Conservation (phyloP, 2,329 filamentous ascomycete species). For the Colletotrichum sp. region DNA sequence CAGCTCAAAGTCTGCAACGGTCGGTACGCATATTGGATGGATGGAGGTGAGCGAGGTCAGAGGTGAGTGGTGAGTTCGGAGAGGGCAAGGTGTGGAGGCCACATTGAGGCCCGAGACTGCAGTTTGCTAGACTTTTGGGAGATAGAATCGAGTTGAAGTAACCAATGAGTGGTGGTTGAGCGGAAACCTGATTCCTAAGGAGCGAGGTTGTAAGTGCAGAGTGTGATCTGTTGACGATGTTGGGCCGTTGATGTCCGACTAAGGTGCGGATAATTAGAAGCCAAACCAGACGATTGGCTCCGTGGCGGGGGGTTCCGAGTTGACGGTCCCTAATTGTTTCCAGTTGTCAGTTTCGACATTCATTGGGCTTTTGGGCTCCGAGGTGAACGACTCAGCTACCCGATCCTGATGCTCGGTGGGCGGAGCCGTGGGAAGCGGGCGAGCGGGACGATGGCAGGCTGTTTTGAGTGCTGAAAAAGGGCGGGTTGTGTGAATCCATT, state of each 20-base stretch:
- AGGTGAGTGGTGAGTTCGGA: background rate
- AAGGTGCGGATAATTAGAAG: background rate
- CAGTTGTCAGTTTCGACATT: background rate
- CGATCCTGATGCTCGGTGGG: slow-evolving; percentile 13
- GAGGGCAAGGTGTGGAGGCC: background rate
- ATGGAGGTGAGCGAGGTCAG: background rate
- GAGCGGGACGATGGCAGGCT: slow-evolving; percentile 1
- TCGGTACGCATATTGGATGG: background rate
- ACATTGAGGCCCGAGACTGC: background rate
- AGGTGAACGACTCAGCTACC: slow-evolving; percentile 9
- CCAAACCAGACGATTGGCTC: slow-evolving; percentile 1
- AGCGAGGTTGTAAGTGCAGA: background rate
- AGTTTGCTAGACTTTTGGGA: background rate
- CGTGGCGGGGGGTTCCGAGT: background rate
- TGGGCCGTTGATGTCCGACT: slow-evolving; percentile 16
- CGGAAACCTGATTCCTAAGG: background rate
- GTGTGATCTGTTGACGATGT: background rate
- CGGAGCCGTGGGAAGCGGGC: slow-evolving; percentile 13
- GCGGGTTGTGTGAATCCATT: background rate
- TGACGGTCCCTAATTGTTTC: background rate
- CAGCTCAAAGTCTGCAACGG: background rate
- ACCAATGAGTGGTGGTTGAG: background rate
- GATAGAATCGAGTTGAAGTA: background rate
- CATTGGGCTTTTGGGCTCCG: background rate
- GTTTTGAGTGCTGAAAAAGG: background rate